Percentiles rank a stretch among this genome's conserved stretches.
Evolutionary conservation across 129 eudicot species (phyloP).

Genomic region (Rutidosis leptorrhynchoides): DNA sequence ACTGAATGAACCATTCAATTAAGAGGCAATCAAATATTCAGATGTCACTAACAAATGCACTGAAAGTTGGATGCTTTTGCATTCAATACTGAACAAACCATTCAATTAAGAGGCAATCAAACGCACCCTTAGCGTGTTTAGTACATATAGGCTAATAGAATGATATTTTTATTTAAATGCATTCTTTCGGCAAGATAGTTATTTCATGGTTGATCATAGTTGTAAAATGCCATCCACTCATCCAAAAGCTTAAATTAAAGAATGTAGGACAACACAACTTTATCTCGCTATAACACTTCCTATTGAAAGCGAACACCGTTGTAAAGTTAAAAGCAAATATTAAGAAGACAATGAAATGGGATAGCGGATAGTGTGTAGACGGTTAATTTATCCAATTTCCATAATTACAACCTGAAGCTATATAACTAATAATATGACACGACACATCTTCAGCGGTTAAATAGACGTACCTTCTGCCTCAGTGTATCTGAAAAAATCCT

Average conservation of each 20-base stretch:
- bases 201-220: not conserved
- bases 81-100: too few relatives aligned
- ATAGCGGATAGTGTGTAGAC: not conserved
- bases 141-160: not conserved
- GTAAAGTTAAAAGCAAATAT: too few relatives aligned
- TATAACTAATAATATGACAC: not conserved
- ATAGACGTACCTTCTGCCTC: conserved; percentile 74
- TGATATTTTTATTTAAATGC: too few relatives aligned
- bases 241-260: not conserved
- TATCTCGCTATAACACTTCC: not conserved
- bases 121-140: too few relatives aligned
- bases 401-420: not conserved
- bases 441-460: conserved; percentile 12
- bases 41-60: too few relatives aligned
- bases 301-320: not conserved
- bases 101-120: too few relatives aligned
- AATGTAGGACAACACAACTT: not conserved
- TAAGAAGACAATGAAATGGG: too few relatives aligned
- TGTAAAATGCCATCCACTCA: not conserved
- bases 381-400: not conserved
- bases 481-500: conserved; percentile 85
- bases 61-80: too few relatives aligned
- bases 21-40: too few relatives aligned
- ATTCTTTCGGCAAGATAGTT: not conserved
- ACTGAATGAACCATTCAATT: too few relatives aligned